A percentile compares a stretch with the other conserved stretches of the same genome.
Evolutionary conservation across 1,139 yeast species (phyloP).

Genomic region (Hyphopichia fennica): DNA sequence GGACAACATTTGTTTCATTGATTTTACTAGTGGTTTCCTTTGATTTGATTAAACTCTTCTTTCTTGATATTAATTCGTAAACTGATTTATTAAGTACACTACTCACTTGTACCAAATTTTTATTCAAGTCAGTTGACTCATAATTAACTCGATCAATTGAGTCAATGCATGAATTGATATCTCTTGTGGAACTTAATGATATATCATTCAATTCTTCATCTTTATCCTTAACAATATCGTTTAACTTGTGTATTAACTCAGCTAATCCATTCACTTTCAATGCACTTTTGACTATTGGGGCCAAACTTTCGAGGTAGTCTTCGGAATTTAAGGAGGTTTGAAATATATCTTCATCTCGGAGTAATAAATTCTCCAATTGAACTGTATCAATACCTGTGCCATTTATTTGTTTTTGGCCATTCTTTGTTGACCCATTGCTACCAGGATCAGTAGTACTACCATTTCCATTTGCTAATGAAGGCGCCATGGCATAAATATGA

Average conservation of each 20-base stretch:
- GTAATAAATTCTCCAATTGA: slow-evolving; percentile 39
- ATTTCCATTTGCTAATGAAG: slow-evolving; percentile 1
- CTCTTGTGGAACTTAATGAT: slow-evolving; percentile 64
- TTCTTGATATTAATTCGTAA: slow-evolving; percentile 57
- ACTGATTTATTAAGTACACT: slow-evolving; percentile 63
- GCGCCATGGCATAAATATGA: background rate
- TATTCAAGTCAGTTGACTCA: slow-evolving; percentile 54
- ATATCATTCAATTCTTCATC: slow-evolving; percentile 64
- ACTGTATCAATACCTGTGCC: slow-evolving; percentile 21
- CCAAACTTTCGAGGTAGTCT: slow-evolving; percentile 76
- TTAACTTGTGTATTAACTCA: slow-evolving; percentile 56
- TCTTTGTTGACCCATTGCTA: background rate
- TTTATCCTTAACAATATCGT: slow-evolving; percentile 56
- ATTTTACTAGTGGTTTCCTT: slow-evolving; percentile 62
- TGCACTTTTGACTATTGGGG: slow-evolving; percentile 77
- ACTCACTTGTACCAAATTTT: slow-evolving; percentile 52
- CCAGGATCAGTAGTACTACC: background rate
- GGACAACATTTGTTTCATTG: slow-evolving; percentile 59
- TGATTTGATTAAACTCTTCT: slow-evolving; percentile 52
- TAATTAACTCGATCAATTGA: slow-evolving; percentile 57
- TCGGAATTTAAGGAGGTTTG: slow-evolving; percentile 58
- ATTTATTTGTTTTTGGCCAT: background rate
- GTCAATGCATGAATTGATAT: slow-evolving; percentile 51
- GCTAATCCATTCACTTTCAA: slow-evolving; percentile 55
- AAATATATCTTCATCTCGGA: slow-evolving; percentile 48